Evolutionary conservation across 331 rosid species (phyloP).

Genomic region (Acacia concinna): DNA sequence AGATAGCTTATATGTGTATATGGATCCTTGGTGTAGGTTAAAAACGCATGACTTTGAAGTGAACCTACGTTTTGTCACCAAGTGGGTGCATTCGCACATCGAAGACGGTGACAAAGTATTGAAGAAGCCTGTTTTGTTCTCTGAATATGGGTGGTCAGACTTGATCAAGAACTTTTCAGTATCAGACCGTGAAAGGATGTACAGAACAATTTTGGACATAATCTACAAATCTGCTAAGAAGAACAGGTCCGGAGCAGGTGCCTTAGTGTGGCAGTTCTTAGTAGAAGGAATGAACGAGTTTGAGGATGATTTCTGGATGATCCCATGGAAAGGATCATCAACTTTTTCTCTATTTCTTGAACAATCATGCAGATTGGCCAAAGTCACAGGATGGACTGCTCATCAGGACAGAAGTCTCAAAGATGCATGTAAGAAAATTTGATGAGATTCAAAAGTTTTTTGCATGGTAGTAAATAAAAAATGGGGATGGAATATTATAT

Average conservation of each 20-base stretch:
- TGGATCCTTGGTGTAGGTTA: constrained; percentile 51
- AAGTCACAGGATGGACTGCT: constrained; percentile 43
- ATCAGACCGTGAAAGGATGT: constrained; percentile 64
- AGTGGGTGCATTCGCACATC: constrained; percentile 96
- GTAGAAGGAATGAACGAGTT: constrained; percentile 79
- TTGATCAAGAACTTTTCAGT: constrained; percentile 56
- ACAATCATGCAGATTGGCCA: constrained; percentile 82
- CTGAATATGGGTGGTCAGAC: constrained; percentile 86
- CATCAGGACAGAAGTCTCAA: constrained; percentile 48
- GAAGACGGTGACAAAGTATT: constrained; percentile 80
- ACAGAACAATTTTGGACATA: constrained; percentile 54
- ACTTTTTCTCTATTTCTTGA: constrained; percentile 49
- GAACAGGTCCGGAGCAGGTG: constrained; percentile 75
- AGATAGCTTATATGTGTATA: background rate
- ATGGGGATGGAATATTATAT: constrained; percentile 29
- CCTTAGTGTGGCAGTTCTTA: constrained; percentile 85
- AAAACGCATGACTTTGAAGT: constrained; percentile 56
- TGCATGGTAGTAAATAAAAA: constrained; percentile 4
- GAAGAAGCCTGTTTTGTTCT: constrained; percentile 85
- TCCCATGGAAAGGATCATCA: constrained; percentile 67
- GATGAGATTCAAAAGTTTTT: constrained; percentile 27
- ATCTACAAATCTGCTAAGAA: constrained; percentile 80
- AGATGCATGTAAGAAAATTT: constrained; percentile 49
- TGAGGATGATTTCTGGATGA: constrained; percentile 80
- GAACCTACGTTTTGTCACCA: constrained; percentile 64